Percentiles rank a stretch among this genome's conserved stretches.
phyloP scores from a whole-genome alignment of 2,329 filamentous ascomycete genomes.

The Fulvia fulva region DNA sequence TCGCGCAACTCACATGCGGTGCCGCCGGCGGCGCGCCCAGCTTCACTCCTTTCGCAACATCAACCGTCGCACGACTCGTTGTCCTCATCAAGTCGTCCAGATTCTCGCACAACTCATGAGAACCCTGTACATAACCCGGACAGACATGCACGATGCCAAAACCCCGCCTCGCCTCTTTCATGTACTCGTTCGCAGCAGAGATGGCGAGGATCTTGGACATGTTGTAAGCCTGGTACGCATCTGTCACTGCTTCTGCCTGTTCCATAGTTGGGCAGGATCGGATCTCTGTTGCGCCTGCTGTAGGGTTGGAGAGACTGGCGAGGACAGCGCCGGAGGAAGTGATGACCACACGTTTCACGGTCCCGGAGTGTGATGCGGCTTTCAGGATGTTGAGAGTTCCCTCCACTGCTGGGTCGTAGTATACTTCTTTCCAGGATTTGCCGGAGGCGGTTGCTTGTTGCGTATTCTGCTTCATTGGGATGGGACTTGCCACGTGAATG shows the following conservation, averaged over 20 bases:
- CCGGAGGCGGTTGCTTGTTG: conserved; percentile 1
- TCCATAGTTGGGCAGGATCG: background rate
- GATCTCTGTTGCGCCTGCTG: background rate
- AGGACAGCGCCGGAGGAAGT: background rate
- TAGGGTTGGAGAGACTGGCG: background rate
- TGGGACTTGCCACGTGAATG: conserved; percentile 29
- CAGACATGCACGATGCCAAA: background rate
- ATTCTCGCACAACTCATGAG: background rate
- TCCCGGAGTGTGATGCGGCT: background rate
- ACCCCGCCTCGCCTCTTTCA: background rate
- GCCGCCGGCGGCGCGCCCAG: background rate
- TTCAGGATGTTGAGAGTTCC: background rate
- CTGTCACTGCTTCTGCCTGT: background rate
- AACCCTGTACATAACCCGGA: background rate
- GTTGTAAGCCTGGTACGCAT: background rate
- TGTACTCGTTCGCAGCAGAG: background rate
- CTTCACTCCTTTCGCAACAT: background rate
- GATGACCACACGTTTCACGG: background rate
- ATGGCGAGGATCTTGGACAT: conserved; percentile 1
- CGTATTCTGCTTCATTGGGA: conserved; percentile 3
- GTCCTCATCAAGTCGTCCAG: background rate
- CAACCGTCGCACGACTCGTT: background rate
- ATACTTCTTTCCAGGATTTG: background rate
- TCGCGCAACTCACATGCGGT: background rate
- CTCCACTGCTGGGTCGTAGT: background rate